These are phyloP conservation scores for Fraxinus xanthoxyloides DNA, from an alignment of 305 asterid genomes.

Conservation along the genomic window DNA sequence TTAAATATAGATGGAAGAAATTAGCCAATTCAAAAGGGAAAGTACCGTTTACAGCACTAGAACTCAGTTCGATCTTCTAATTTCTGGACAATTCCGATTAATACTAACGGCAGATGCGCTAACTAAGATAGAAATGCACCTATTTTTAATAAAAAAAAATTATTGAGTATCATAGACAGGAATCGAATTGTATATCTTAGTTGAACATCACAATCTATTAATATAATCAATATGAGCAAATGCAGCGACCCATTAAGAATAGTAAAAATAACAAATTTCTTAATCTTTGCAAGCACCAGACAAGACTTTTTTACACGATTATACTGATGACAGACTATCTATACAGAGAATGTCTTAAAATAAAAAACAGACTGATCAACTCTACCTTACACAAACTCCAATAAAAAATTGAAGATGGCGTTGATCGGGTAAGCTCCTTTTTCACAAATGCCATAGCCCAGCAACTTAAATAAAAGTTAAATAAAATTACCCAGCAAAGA, in stretches of 20 bases:
- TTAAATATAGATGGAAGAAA: background rate
- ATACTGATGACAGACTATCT: background rate
- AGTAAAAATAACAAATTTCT: background rate
- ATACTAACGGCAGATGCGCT: background rate
- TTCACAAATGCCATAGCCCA: background rate
- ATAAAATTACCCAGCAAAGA: constrained; percentile 58
- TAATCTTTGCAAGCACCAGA: background rate
- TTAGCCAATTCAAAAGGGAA: background rate
- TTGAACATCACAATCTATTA: background rate
- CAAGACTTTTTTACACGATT: background rate
- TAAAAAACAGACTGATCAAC: background rate
- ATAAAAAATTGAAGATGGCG: background rate
- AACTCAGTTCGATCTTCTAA: background rate
- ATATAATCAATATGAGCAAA: background rate
- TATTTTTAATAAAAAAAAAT: background rate
- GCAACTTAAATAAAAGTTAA: background rate
- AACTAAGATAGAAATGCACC: background rate
- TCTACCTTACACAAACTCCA: background rate
- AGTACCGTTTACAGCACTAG: background rate
- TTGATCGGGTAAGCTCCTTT: background rate
- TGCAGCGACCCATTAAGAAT: background rate
- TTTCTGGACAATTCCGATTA: background rate
- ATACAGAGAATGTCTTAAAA: background rate
- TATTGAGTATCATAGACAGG: background rate
- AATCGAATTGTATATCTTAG: background rate